phyloP scores from a whole-genome alignment of 73 alveolate genomes.

The Paramecium octaurelia region DNA sequence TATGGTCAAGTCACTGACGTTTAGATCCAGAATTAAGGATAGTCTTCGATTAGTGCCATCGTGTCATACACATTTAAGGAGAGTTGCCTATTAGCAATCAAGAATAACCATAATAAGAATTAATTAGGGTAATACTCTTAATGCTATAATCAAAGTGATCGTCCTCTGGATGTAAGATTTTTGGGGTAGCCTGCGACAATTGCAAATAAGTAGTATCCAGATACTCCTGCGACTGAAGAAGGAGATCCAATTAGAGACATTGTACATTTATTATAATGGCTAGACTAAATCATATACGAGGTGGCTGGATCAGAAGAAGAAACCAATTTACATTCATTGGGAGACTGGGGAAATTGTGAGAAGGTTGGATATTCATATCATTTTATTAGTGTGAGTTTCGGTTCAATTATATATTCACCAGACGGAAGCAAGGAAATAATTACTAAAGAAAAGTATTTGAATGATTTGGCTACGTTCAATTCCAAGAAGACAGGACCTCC shows the following conservation, averaged over 20 bases:
- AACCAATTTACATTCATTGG: conserved; percentile 40
- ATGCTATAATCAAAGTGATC: not conserved
- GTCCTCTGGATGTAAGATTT: conserved; percentile 22
- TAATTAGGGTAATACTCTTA: not conserved
- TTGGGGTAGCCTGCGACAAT: conserved; percentile 17
- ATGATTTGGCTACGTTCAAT: not conserved
- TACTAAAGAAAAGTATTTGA: conserved; percentile 12
- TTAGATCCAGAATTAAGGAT: not conserved
- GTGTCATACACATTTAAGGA: conserved; percentile 15
- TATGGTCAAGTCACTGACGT: conserved; percentile 33
- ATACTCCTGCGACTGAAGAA: not conserved
- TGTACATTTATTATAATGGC: not conserved
- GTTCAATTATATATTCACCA: conserved; percentile 52
- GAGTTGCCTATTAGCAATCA: conserved; percentile 2
- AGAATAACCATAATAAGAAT: not conserved
- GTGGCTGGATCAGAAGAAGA: not conserved
- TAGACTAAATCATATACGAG: conserved; percentile 37
- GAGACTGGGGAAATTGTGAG: conserved; percentile 41
- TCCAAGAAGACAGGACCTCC: conserved; percentile 59
- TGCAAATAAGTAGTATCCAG: not conserved
- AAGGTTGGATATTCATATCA: not conserved
- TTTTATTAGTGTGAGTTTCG: conserved; percentile 4
- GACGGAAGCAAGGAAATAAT: conserved; percentile 56
- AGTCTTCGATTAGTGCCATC: not conserved
- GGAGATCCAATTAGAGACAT: conserved; percentile 36